phyloP scores from a whole-genome alignment of 768 basidiomycete species.

The Leccinum fibrillosum region DNA sequence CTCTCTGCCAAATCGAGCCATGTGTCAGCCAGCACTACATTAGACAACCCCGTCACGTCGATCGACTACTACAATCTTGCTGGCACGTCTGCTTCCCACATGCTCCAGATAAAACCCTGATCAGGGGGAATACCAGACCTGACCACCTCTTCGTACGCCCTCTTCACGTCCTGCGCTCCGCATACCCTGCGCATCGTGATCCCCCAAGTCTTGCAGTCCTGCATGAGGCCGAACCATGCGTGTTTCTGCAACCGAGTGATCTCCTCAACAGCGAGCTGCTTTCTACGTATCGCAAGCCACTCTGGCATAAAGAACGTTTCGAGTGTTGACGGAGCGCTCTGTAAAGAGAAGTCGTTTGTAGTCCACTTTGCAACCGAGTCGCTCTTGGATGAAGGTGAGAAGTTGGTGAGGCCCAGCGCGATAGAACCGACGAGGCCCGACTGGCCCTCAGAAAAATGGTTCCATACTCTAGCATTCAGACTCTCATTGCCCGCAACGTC shows the following conservation, averaged over 20 bases:
- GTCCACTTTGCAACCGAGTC: conserved; percentile 36
- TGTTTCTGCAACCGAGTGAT: conserved; percentile 48
- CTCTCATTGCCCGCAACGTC: conserved; percentile 59
- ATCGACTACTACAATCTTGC: conserved; percentile 13
- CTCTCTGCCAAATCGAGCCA: background rate
- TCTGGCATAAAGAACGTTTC: conserved; percentile 69
- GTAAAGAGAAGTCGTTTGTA: conserved; percentile 32
- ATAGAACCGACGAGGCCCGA: conserved; percentile 39
- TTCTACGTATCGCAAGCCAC: conserved; percentile 57
- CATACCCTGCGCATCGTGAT: conserved; percentile 47
- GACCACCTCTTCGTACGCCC: conserved; percentile 46
- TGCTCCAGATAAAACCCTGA: conserved; percentile 59
- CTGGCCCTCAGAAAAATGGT: conserved; percentile 32
- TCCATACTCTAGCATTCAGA: conserved; percentile 44
- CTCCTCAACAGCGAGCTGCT: conserved; percentile 42
- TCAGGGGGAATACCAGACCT: conserved; percentile 50
- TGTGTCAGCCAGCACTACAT: too few relatives aligned
- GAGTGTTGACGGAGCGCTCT: conserved; percentile 14
- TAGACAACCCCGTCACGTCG: too few relatives aligned
- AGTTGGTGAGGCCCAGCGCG: conserved; percentile 54
- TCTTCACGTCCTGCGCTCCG: conserved; percentile 46
- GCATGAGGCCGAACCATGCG: conserved; percentile 62
- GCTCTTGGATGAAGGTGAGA: conserved; percentile 43
- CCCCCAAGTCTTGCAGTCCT: conserved; percentile 50
- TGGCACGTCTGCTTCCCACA: conserved; percentile 47